Conservation (phyloP, 768 basidiomycete species). For the Rhodotorula diobovata region DNA sequence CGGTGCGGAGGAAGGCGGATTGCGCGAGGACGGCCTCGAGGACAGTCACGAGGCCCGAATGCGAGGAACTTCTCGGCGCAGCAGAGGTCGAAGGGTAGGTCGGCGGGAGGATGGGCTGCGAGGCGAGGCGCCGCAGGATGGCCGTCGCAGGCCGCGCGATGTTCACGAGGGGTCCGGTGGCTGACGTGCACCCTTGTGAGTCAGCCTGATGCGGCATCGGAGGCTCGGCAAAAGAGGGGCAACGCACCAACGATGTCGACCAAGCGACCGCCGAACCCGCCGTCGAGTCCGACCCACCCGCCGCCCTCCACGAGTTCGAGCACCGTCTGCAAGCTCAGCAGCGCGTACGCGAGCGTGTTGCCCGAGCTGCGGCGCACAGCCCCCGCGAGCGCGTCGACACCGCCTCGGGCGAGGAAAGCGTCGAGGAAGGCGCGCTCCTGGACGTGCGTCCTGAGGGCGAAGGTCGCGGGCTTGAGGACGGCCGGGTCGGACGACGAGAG, state of each 20-base stretch:
- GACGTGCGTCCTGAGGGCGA: conserved; percentile 73
- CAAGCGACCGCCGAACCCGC: conserved; percentile 57
- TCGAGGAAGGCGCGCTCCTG: conserved; percentile 59
- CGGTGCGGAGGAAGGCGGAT: conserved; percentile 66
- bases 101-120: conserved; percentile 1
- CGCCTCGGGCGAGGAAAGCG: conserved; percentile 70
- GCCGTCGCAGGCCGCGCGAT: conserved; percentile 86
- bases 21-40: conserved; percentile 77
- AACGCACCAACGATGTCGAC: conserved; percentile 30
- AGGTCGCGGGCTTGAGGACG: conserved; percentile 64
- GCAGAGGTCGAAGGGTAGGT: not conserved
- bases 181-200: conserved; percentile 44
- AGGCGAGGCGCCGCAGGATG: conserved; percentile 69
- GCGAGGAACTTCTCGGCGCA: conserved; percentile 52
- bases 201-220: not conserved
- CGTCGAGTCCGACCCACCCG: conserved; percentile 71
- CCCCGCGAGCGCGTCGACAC: conserved; percentile 64
- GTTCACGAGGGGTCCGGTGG: conserved; percentile 75
- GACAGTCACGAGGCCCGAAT: conserved; percentile 74
- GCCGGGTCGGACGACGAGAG: conserved; percentile 60
- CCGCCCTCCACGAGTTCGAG: conserved; percentile 74
- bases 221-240: no score
- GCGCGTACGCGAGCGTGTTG: conserved; percentile 81
- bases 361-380: conserved; percentile 66
- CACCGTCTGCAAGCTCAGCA: conserved; percentile 77